Evolutionary conservation across 192 early-diverging fungal species (phyloP), one percentile per base, ranked within the genome.

Genomic region (Dimargaris cristalligena): DNA sequence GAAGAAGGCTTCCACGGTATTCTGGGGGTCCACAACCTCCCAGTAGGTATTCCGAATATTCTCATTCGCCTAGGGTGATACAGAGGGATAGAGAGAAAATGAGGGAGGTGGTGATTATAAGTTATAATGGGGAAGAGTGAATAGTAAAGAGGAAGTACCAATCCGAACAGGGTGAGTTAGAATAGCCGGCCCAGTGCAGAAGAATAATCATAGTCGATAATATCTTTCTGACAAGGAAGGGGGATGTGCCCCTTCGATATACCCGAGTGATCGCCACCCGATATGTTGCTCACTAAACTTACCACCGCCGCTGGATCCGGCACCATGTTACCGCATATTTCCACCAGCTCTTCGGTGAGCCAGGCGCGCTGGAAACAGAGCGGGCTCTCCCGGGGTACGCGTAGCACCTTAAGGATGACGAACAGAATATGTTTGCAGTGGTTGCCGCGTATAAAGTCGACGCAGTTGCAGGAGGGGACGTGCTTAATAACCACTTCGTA

Each of bases 341-440:
- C 46, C 25, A 22, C 46, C n/a, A 47, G 46, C 25, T 47, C 46
- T 3, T 6, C 25, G 2, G 46, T 47, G n/a, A 47, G 25, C 46
- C 46, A 47, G 46, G 46, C 46, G 1, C 25, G 20, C 6, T 47
- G 46, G 46, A 22, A 47, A 47, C 20, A 3, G 46, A 47, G 46
- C 25, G 46, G 46, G 6, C 46, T 47, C 1, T 6, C 46, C 3
- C n/a, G 3, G 3, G 46, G 46, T 25, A 47, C 20, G 25, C 46
- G 46, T 18, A 47, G 20, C 3, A 47, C 25, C 25, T 47, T 47
- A 1, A 47, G 20, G n/a, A 47, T 47, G n/a, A 47, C 46, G 6
- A 47, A 47, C 46, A 47, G 25, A 47, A 47, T 47, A 47, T 47
- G 46, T 25, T 47, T 47, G 46, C 46, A 47, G 46, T 47, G 46